These are phyloP conservation scores for Sarcodon aspratus DNA, from an alignment of 768 basidiomycete genomes.

Conservation along the genomic window DNA sequence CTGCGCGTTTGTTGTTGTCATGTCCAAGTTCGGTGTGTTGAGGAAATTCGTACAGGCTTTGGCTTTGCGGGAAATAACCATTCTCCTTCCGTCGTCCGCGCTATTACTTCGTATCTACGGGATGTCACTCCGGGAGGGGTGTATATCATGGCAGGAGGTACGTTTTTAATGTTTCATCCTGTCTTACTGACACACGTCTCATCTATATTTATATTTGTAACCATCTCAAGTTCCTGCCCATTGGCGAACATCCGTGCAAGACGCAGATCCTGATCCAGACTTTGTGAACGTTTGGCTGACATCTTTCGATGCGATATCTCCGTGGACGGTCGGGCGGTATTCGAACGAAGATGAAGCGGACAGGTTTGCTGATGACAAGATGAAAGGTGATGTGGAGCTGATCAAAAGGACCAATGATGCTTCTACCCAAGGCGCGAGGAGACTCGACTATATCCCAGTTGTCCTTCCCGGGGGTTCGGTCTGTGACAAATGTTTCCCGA, in stretches of 20 bases:
- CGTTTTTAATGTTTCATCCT: not conserved
- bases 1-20: slow-evolving; percentile 2
- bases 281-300: slow-evolving; percentile 63
- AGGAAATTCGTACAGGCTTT: slow-evolving; percentile 34
- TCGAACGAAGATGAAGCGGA: slow-evolving; percentile 50
- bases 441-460: slow-evolving; percentile 76
- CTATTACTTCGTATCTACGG: slow-evolving; percentile 46
- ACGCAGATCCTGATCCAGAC: slow-evolving; percentile 57
- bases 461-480: slow-evolving; percentile 78
- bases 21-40: not conserved
- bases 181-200: no score
- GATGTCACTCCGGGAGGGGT: slow-evolving; percentile 58
- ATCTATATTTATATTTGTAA: not conserved
- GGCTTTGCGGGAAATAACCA: slow-evolving; percentile 55
- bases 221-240: slow-evolving; percentile 34
- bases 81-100: slow-evolving; percentile 44
- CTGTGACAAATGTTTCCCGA: slow-evolving; percentile 17
- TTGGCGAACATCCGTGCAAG: slow-evolving; percentile 63
- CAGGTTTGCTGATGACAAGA: slow-evolving; percentile 45
- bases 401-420: slow-evolving; percentile 38
- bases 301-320: slow-evolving; percentile 72
- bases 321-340: slow-evolving; percentile 76
- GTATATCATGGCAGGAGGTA: slow-evolving; percentile 55
- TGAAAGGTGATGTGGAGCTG: slow-evolving; percentile 53
- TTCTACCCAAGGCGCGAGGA: slow-evolving; percentile 20